Conservation (phyloP, 495 filamentous ascomycete genomes). For the Penicillium dipodomyicola region DNA sequence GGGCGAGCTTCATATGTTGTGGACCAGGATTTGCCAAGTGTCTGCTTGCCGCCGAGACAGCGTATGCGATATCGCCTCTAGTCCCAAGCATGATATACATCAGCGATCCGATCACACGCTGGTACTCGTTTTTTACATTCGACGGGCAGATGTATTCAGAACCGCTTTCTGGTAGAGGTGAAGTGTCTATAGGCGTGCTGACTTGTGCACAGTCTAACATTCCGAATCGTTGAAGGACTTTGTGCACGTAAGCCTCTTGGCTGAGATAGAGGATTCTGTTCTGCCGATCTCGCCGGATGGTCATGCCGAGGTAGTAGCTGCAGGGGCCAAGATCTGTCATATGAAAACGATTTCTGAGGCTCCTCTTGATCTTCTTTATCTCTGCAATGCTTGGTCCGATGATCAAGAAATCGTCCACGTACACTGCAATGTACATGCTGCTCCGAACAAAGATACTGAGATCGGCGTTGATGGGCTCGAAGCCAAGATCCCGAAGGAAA, state of each 20-base stretch:
- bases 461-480: constrained; percentile 7
- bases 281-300: too few relatives aligned
- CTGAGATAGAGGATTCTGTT: too few relatives aligned
- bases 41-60: constrained; percentile 18
- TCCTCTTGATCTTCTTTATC: too few relatives aligned
- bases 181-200: too few relatives aligned
- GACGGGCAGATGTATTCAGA: too few relatives aligned
- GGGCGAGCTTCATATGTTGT: constrained; percentile 14
- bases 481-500: constrained; percentile 19
- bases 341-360: constrained; percentile 18
- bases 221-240: too few relatives aligned
- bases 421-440: constrained; percentile 29
- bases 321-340: constrained; percentile 25
- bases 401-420: constrained; percentile 34
- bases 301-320: too few relatives aligned
- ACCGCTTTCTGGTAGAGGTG: too few relatives aligned
- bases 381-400: too few relatives aligned
- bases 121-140: constrained; percentile 13
- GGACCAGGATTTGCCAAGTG: constrained; percentile 21
- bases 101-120: constrained; percentile 21
- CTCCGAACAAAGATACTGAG: constrained; percentile 24
- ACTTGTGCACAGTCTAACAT: too few relatives aligned
- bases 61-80: constrained; percentile 23
- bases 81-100: constrained; percentile 27
- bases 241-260: too few relatives aligned